Evolutionary conservation across 2,329 filamentous ascomycete species (phyloP), one percentile per base, ranked within the genome.

Genomic region (Colletotrichum sp.): DNA sequence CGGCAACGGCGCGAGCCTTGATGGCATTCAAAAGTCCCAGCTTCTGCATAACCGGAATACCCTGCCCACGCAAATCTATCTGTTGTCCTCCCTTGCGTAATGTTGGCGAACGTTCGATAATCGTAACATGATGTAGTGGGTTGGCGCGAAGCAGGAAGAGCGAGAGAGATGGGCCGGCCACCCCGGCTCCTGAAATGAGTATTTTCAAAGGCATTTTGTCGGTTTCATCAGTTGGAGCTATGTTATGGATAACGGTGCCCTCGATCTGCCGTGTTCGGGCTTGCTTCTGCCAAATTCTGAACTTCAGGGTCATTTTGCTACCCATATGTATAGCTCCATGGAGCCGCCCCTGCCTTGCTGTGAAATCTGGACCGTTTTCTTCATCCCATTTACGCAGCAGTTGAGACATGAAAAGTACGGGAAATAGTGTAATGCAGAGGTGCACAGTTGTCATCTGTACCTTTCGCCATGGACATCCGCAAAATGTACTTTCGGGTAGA

Each of bases 21-120:
- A 89, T 79, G 1, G 79, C 79, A 1, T 81, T 79, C 10, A 86
- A 74, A 18, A 89, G 79, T 0, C 86, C 86, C 80, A 87, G 84
- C 34, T 79, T 81, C n/a, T 82, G 78, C 48, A 85, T 82, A 6
- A 85, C 80, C 6, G 82, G 79, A 7, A 88, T 80, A 4, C 86
- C 87, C 32, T 86, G 83, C 2, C 83, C 83, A 3, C 86, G 84
- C 6, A 89, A 79, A 78, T 89, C 87, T 63, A 89, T 84, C 71
- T 89, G 87, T 74, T 86, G 84, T 1, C 87, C 87, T 6, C 82
- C 79, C 6, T 81, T 78, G 6, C 87, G 85, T 12, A 88, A 80
- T 3, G 74, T 39, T 0, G 83, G 76, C 13, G 81, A 80, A 2
- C 87, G 84, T 77, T 89, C 87, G 26, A 89, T 69, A n/a, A 89